Percentiles rank a stretch among this genome's conserved stretches.
phyloP scores from a whole-genome alignment of 2,329 filamentous ascomycete species.

The Aureobasidium musti region DNA sequence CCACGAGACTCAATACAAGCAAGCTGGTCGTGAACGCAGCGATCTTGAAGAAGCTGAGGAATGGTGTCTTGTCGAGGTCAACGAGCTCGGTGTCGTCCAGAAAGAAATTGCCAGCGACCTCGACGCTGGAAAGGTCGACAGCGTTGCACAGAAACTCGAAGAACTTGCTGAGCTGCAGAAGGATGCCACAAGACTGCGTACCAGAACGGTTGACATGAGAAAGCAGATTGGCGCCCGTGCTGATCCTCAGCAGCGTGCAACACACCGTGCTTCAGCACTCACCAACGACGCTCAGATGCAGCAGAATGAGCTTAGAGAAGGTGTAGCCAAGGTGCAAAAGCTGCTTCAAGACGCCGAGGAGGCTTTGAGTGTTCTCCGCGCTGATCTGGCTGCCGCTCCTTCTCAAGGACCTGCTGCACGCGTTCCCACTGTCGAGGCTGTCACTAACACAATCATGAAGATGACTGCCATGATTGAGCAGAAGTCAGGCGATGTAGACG shows the following conservation, averaged over 20 bases:
- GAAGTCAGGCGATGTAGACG: slow-evolving; percentile 85
- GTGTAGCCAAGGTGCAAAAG: slow-evolving; percentile 73
- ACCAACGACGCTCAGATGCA: slow-evolving; percentile 80
- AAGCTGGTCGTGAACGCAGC: slow-evolving; percentile 59
- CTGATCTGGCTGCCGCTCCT: slow-evolving; percentile 65
- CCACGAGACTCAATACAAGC: slow-evolving; percentile 59
- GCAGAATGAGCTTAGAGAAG: slow-evolving; percentile 77
- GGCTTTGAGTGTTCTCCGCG: slow-evolving; percentile 73
- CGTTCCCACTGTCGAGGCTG: slow-evolving; percentile 84
- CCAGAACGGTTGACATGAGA: slow-evolving; percentile 75
- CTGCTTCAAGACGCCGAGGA: slow-evolving; percentile 78
- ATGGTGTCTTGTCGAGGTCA: slow-evolving; percentile 76
- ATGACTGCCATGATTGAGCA: slow-evolving; percentile 93
- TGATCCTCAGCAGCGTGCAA: slow-evolving; percentile 67
- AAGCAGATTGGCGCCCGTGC: slow-evolving; percentile 70
- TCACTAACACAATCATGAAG: slow-evolving; percentile 86
- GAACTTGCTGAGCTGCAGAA: slow-evolving; percentile 67
- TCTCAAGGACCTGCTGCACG: slow-evolving; percentile 50
- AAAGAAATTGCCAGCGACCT: slow-evolving; percentile 64
- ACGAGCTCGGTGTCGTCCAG: slow-evolving; percentile 59
- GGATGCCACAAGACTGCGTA: slow-evolving; percentile 70
- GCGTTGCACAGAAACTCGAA: slow-evolving; percentile 68
- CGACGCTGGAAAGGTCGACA: slow-evolving; percentile 66
- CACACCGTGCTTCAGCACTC: slow-evolving; percentile 70
- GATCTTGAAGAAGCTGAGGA: slow-evolving; percentile 61